A percentile compares a stretch with the other conserved stretches of the same genome.
These are phyloP conservation scores for Leishmania martiniquensis DNA, from an alignment of 208 protist species.

Conservation along the genomic window DNA sequence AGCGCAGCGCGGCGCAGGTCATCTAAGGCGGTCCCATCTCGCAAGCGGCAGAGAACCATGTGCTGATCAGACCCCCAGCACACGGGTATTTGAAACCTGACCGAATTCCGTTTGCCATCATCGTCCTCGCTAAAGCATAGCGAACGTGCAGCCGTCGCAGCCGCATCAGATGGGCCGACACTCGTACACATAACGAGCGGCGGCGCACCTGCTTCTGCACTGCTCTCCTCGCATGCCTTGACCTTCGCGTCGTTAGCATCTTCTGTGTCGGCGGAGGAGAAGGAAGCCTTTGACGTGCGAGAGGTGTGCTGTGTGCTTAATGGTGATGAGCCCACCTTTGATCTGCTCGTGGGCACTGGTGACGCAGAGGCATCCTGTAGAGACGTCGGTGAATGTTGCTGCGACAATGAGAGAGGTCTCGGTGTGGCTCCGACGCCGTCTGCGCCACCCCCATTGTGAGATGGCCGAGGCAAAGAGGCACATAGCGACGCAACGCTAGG, in stretches of 20 bases:
- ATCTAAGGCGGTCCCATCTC: conserved; percentile 27
- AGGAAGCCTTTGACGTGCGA: not conserved
- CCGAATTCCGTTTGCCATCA: not conserved
- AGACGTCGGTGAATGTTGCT: not conserved
- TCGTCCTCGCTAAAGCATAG: conserved; percentile 6
- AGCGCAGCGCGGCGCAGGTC: conserved; percentile 44
- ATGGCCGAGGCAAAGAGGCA: not conserved
- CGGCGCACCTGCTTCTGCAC: conserved; percentile 4
- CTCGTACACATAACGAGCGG: conserved; percentile 13
- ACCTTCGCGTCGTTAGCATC: not conserved
- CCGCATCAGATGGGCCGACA: not conserved
- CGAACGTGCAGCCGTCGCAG: not conserved
- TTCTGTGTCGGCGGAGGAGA: not conserved
- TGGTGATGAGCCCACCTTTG: not conserved
- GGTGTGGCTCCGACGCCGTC: too few relatives aligned
- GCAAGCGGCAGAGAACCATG: conserved; percentile 38
- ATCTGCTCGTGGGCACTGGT: not conserved
- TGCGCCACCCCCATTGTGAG: not conserved
- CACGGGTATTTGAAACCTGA: conserved; percentile 35
- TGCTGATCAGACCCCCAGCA: conserved; percentile 42
- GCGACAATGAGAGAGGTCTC: not conserved
- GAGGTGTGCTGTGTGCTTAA: not conserved
- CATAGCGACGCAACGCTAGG: not conserved
- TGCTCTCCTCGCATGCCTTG: not conserved
- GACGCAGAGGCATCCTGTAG: not conserved